These are phyloP conservation scores for Falciphora oryzae DNA, from an alignment of 2,329 filamentous ascomycete species.

Conservation along the genomic window DNA sequence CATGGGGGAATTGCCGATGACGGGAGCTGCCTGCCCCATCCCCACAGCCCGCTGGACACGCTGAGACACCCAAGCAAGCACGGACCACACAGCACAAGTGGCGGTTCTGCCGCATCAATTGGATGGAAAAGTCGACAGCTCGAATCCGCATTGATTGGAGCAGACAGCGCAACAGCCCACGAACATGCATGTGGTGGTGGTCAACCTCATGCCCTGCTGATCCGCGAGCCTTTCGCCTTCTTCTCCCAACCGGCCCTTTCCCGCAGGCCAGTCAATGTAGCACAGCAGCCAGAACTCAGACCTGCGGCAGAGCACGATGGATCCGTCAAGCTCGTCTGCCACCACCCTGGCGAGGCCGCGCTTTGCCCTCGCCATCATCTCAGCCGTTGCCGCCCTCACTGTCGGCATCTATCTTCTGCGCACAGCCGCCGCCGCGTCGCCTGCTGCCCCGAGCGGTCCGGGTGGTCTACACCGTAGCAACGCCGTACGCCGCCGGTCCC, in stretches of 20 bases:
- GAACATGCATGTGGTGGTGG: no score
- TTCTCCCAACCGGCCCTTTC: no score
- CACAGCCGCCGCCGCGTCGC: slow-evolving; percentile 8
- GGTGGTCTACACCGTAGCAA: slow-evolving; percentile 16
- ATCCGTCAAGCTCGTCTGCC: slow-evolving; percentile 11
- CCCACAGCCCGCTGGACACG: not conserved
- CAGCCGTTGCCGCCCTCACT: slow-evolving; percentile 13
- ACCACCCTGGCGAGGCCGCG: slow-evolving; percentile 16
- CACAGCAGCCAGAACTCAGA: not conserved
- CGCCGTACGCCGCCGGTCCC: slow-evolving; percentile 17
- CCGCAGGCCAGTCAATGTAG: not conserved
- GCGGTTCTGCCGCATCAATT: not conserved
- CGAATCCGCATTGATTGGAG: no score
- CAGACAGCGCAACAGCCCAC: no score
- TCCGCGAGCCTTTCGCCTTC: not conserved
- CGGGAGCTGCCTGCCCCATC: no score
- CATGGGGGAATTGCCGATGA: not conserved
- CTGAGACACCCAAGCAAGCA: not conserved
- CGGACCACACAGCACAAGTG: not conserved
- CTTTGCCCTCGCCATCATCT: slow-evolving; percentile 14
- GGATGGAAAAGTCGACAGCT: slow-evolving; percentile 1
- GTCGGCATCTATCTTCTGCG: slow-evolving; percentile 14
- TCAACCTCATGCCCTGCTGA: not conserved
- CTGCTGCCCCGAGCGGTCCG: not conserved
- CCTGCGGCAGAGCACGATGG: slow-evolving; percentile 13